A percentile compares a stretch with the other conserved stretches of the same genome.
Conservation (phyloP, 768 basidiomycete species). For the Leccinum boreale region DNA sequence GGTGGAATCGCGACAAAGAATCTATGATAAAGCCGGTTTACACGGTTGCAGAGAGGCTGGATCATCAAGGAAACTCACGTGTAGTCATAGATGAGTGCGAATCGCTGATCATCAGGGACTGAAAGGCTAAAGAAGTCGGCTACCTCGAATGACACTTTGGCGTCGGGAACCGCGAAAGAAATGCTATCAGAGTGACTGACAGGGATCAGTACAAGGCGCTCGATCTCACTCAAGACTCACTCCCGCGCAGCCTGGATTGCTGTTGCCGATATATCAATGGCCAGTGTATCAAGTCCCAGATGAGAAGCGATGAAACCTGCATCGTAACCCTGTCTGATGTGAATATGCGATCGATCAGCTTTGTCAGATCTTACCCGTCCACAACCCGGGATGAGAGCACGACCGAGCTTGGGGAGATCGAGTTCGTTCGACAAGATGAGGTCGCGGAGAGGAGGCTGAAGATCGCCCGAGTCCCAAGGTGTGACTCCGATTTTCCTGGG, state of each 20-base stretch:
- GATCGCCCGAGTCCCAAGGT: conserved; percentile 59
- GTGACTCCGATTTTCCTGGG: conserved; percentile 47
- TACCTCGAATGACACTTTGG: conserved; percentile 18
- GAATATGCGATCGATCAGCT: neutral
- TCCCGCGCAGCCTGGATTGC: conserved; percentile 19
- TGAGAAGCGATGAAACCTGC: conserved; percentile 15
- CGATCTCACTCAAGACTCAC: conserved; percentile 4
- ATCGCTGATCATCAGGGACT: conserved; percentile 10
- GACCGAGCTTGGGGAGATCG: conserved; percentile 39
- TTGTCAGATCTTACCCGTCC: conserved; percentile 36
- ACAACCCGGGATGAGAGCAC: conserved; percentile 57
- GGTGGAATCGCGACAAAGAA: conserved; percentile 73
- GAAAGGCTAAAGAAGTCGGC: conserved; percentile 20
- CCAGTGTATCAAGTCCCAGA: conserved; percentile 16
- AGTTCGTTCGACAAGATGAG: conserved; percentile 45
- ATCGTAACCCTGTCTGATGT: conserved; percentile 18
- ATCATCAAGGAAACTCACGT: conserved; percentile 4
- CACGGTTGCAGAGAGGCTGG: neutral
- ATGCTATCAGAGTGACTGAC: conserved; percentile 1
- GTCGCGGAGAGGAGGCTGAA: conserved; percentile 55
- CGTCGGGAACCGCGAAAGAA: neutral
- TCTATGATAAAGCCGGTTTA: conserved; percentile 1
- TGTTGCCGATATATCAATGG: conserved; percentile 17
- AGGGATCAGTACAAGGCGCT: neutral
- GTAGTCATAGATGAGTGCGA: conserved; percentile 17